Base-by-base conservation (phyloP, 768 basidiomycete species). In the Suillus hirtellus region DNA sequence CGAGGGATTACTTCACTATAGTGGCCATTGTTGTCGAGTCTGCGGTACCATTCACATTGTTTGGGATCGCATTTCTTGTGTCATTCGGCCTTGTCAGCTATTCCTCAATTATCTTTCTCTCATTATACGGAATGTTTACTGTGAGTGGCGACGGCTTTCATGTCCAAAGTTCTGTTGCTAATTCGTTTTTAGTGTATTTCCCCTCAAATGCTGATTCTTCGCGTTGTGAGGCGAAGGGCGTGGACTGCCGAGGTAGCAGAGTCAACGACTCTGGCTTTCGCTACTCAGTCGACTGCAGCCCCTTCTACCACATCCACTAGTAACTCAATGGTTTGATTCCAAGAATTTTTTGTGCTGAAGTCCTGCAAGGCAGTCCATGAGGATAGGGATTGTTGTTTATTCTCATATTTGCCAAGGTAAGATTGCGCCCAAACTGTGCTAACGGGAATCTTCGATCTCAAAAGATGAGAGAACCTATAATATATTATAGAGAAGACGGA, bases 201-300 rank as follows among this genome's bases (percentile, higher is more conserved):
- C 1, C 67, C 66, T 5, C 63, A 68, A 52, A 68, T 68, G 61
- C 63, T 68, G 11, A 62, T 68, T 40, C 62, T 67, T 44, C 67
- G 67, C 2, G 59, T 68, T 19, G 63, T 59, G 5, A 43, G 44
- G 1, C 66, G 63, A 21, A 64, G 31, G 31, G 67, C 66, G 3
- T 68, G 67, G 67, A 11, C 21, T 10, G 15, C 15, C 21, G 37
- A 38, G 24, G 38, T 21, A 15, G 35, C 21, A 24, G 15, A 55
- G 14, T 21, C 37, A 24, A 56, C 54, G 4, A 4, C 37, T 38
- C 54, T 38, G 8, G n/a, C 24, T 21, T 55, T 55, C 21, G 54
- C 54, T 37, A 24, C 35, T 15, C 14, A 2, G 8, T 56, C 54
- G 21, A 21, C 21, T 56, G 8, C 52, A 34, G 52, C 37, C 21